Evolutionary conservation across 306 rosid genomes (phyloP), one percentile per base, ranked within the genome.

Genomic region (Arachis hypogaea): DNA sequence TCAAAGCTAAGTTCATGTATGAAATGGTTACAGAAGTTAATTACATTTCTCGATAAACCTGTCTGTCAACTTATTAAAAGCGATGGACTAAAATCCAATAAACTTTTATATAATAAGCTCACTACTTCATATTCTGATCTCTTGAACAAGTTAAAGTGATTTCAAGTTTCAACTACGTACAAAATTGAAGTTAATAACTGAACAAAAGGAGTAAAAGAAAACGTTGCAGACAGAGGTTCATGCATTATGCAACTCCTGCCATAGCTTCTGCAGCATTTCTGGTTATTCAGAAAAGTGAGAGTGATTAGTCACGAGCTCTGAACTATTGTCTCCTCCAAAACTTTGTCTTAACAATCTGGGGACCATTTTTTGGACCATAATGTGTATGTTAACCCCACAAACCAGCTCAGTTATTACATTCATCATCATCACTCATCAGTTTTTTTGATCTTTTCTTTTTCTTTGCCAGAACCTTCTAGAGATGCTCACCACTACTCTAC

Each of bases 321-420:
- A 66, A 14, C 75, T 59, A 68, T 59, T 59, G 60, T 68, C 77
- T 76, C 58, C 58, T 12, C 57, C 38, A 33, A 33, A 33, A 33
- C 7, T 51, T 51, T 81, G 63, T 82, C 74, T 79, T 59, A 52
- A 71, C 77, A 75, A 86, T 79, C 73, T 44, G 71, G 87, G 92
- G 88, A 87, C 88, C 88, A 87, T 83, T 81, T 40, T 68, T 79
- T 75, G 69, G 83, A 56, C 50, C 66, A 54, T 77, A 56, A 28
- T 68, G 5, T 30, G 11, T 11, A 38, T 68, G 2, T 30, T 29
- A 18, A 38, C 52, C 71, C 63, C 40, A 45, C 9, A 63, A 47
- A 7, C 14, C 38, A 7, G 7, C 14, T 16, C 51, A 46, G 72
- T 75, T 61, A 30, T 33, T 36, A 52, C n/a, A 43, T 47, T 65